These are phyloP conservation scores for Fusarium sp. DNA, from an alignment of 2,329 filamentous ascomycete genomes.

Conservation along the genomic window DNA sequence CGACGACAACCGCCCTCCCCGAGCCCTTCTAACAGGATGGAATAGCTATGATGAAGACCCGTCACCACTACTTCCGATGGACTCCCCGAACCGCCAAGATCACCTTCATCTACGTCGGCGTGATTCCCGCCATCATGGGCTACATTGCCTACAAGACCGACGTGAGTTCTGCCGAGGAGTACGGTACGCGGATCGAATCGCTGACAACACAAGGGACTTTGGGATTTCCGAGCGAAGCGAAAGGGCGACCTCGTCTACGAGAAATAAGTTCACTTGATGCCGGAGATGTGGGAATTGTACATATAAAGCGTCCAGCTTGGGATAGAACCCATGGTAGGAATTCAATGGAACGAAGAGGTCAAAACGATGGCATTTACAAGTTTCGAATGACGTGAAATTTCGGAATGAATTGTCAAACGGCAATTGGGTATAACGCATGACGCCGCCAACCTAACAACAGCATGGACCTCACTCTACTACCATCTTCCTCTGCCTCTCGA, in stretches of 20 bases:
- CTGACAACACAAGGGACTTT: conserved; percentile 77
- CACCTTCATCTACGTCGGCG: conserved; percentile 79
- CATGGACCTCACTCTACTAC: conserved; percentile 29
- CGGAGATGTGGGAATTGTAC: conserved; percentile 52
- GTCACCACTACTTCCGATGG: conserved; percentile 97
- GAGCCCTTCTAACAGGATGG: conserved; percentile 39
- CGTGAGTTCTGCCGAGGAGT: conserved; percentile 67
- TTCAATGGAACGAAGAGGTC: conserved; percentile 35
- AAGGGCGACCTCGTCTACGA: conserved; percentile 87
- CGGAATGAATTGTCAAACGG: conserved; percentile 3
- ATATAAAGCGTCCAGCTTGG: conserved; percentile 50
- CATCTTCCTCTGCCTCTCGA: conserved; percentile 47
- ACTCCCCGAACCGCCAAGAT: conserved; percentile 84
- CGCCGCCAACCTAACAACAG: conserved; percentile 8
- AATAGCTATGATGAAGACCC: conserved; percentile 83
- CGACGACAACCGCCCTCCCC: conserved; percentile 20
- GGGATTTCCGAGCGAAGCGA: conserved; percentile 86
- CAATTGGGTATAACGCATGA: conserved; percentile 46
- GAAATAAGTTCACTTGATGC: conserved; percentile 63
- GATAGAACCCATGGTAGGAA: conserved; percentile 44
- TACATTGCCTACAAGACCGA: conserved; percentile 84
- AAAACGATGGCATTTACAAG: conserved; percentile 7
- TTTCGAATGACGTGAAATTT: conserved; percentile 16
- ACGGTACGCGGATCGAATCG: background rate
- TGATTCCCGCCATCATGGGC: conserved; percentile 78